Percentiles rank a stretch among this genome's conserved stretches.
These are phyloP conservation scores for Pythium pyrilobum DNA, from an alignment of 352 stramenopile genomes.

Conservation along the genomic window DNA sequence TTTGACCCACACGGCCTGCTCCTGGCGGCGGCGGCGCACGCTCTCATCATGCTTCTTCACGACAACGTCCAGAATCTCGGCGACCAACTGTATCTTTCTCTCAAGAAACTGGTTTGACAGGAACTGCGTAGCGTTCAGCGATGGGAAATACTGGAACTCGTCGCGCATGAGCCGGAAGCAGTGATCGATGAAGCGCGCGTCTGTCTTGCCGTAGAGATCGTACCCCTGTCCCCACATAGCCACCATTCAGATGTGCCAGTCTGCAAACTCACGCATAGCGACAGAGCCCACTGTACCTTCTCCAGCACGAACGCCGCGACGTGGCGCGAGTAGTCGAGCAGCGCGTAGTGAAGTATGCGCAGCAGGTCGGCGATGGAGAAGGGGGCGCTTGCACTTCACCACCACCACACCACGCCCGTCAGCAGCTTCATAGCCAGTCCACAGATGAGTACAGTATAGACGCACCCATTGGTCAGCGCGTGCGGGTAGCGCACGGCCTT, in stretches of 20 bases:
- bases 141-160: slow-evolving; percentile 67
- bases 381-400: background rate
- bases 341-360: slow-evolving; percentile 55
- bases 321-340: slow-evolving; percentile 71
- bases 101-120: slow-evolving; percentile 55
- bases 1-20: slow-evolving; percentile 54
- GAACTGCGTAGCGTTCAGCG: slow-evolving; percentile 59
- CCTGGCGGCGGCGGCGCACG: slow-evolving; percentile 28
- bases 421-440: background rate
- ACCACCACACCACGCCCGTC: background rate
- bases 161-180: slow-evolving; percentile 66
- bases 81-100: slow-evolving; percentile 48
- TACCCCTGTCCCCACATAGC: slow-evolving; percentile 28
- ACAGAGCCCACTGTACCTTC: slow-evolving; percentile 14
- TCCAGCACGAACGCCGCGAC: slow-evolving; percentile 49
- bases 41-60: slow-evolving; percentile 45
- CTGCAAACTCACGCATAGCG: background rate
- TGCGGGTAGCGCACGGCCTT: slow-evolving; percentile 48
- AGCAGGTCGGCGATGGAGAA: slow-evolving; percentile 35
- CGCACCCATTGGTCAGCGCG: slow-evolving; percentile 23
- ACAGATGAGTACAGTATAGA: background rate
- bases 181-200: slow-evolving; percentile 70
- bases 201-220: slow-evolving; percentile 74
- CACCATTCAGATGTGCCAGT: background rate
- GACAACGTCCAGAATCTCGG: slow-evolving; percentile 42